Evolutionary conservation across 495 filamentous ascomycete genomes (phyloP), one percentile per base, ranked within the genome.

Genomic region (Lindgomyces ingoldianus): DNA sequence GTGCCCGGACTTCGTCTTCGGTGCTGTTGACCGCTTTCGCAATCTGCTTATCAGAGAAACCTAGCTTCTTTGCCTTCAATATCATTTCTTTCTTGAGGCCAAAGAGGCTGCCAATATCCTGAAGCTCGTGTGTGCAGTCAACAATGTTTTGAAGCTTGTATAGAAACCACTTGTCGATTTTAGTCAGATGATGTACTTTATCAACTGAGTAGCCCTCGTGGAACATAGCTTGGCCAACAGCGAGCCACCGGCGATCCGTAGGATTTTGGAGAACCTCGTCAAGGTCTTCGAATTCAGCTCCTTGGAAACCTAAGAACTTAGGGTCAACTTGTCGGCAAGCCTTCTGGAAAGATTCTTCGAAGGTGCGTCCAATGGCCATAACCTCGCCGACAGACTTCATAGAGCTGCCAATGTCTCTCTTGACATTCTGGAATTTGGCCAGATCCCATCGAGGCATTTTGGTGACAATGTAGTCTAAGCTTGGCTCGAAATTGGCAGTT

Each of bases 341-440:
- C 79, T 98, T 98, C 76, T 98, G 93, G 75, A 98, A 93, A n/a
- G 91, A 96, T 79, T 98, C 93, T 77, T 98, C 94, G 68, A 96
- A 98, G 41, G 94, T 97, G 74, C 93, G 85, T 63, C 93, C 93
- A 76, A 98, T 98, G 53, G 93, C 94, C 93, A 98, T 98, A 51
- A 98, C 93, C 77, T 98, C 93, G 62, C 93, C 93, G 48, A 98
- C 93, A 30, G 93, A 96, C 81, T 97, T 97, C 78, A 98, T 98
- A 36, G 93, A 88, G 73, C 89, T 93, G 57, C 93, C 93, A 75
- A 98, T 98, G 75, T 96, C 91, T 53, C 93, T 88, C 81, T 96
- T 93, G 64, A 98, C 93, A 73, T 98, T 91, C 80, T 97, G 93
- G 80, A 98, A 98, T 80, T 98, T 98, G 79, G 89, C 84, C 74